phyloP scores from a whole-genome alignment of 805 yeast genomes.

The Pichia sporocuriosa region DNA sequence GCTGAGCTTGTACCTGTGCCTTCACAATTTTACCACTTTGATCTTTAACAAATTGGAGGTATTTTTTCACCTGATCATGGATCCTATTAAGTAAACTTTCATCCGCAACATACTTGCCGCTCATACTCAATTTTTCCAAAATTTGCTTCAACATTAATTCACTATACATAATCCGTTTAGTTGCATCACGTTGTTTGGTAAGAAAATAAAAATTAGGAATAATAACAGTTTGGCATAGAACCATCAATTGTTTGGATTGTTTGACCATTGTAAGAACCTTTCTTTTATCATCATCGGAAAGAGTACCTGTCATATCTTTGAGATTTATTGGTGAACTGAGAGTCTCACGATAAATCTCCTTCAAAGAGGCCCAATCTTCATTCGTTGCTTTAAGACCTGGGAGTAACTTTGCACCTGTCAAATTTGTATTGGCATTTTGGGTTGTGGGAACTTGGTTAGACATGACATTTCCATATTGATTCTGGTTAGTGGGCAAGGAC shows the following conservation, averaged over 20 bases:
- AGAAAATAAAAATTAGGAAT: slow-evolving; percentile 72
- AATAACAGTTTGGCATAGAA: slow-evolving; percentile 60
- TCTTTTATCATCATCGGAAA: slow-evolving; percentile 59
- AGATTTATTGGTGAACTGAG: slow-evolving; percentile 58
- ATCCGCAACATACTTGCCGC: slow-evolving; percentile 55
- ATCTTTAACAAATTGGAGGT: slow-evolving; percentile 67
- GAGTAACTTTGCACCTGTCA: slow-evolving; percentile 24
- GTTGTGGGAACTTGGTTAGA: slow-evolving; percentile 16
- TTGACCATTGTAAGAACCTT: slow-evolving; percentile 49
- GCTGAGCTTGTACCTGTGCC: slow-evolving; percentile 27
- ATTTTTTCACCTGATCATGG: slow-evolving; percentile 64
- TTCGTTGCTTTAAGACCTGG: slow-evolving; percentile 40
- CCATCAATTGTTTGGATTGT: slow-evolving; percentile 51
- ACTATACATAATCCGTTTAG: slow-evolving; percentile 70
- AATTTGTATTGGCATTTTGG: slow-evolving; percentile 3
- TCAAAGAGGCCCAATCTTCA: slow-evolving; percentile 56
- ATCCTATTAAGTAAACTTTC: slow-evolving; percentile 66
- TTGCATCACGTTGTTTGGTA: slow-evolving; percentile 68
- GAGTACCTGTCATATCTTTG: slow-evolving; percentile 54
- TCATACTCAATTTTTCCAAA: slow-evolving; percentile 51
- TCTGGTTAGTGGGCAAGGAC: slow-evolving; percentile 29
- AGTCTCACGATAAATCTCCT: slow-evolving; percentile 63
- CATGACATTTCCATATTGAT: slow-evolving; percentile 17
- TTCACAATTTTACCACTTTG: slow-evolving; percentile 31
- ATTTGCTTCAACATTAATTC: slow-evolving; percentile 74